phyloP scores from a whole-genome alignment of 306 rosid species.

The Vigna unguiculata region DNA sequence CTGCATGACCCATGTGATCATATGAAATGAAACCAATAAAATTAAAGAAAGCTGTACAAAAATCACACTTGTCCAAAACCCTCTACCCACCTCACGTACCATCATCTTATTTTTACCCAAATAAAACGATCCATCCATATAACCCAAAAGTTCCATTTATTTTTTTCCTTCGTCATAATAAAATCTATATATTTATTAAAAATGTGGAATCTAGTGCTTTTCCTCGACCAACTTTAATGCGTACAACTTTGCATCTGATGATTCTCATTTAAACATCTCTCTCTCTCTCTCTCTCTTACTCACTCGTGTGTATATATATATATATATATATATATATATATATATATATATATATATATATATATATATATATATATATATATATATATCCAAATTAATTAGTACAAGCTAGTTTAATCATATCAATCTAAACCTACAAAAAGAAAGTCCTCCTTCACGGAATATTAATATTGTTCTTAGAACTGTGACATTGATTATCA shows the following conservation, averaged over 20 bases:
- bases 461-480: background rate
- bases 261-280: conserved; percentile 32
- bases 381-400: background rate
- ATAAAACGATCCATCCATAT: conserved; percentile 46
- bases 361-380: too few species aligned
- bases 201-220: conserved; percentile 50
- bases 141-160: conserved; percentile 41
- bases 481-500: conserved; percentile 9
- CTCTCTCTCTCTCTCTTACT: background rate
- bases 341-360: too few species aligned
- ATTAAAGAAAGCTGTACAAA: conserved; percentile 45
- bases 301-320: too few species aligned
- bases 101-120: conserved; percentile 41
- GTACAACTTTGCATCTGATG: conserved; percentile 30
- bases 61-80: conserved; percentile 49
- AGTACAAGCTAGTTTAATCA: conserved; percentile 5
- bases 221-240: conserved; percentile 44
- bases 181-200: background rate
- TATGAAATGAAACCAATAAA: conserved; percentile 37
- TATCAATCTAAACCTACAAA: background rate
- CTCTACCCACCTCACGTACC: conserved; percentile 45
- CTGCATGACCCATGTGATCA: conserved; percentile 51
- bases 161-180: background rate
- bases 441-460: background rate
- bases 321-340: too few species aligned